Base-by-base conservation (phyloP, 441 rosid genomes). In the Brassica balearica region DNA sequence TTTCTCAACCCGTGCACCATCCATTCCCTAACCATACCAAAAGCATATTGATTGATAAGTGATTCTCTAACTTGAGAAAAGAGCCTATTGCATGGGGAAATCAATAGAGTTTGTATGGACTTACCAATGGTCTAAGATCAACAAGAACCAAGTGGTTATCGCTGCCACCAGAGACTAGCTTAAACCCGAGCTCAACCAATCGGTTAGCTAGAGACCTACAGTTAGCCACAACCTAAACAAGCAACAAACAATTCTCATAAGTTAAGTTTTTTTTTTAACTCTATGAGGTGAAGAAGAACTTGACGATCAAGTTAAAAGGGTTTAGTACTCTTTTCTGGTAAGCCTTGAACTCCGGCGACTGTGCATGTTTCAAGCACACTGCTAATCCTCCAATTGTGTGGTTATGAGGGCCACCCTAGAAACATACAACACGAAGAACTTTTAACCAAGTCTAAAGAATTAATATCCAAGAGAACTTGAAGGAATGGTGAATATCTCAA, bases 111-210 rank as follows among this genome's bases (percentile, higher is more conserved):
- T 76, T 65, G 46, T 17, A 70, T 68, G 36, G 62, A 82, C 91
- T 87, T 79, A 95, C 97, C 82, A 89, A 15, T 61, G 97, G 93
- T 83, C 97, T 88, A 73, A 92, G 83, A 84, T 95, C 99, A 12
- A 92, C 93, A 22, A 95, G 96, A 80, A 92, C 97, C 58, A 95
- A 89, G 76, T 95, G 97, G 69, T 93, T 95, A 67, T 95, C 96
- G 3, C 88, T 95, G 72, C 97, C 99, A 25, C 97, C 97, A 69
- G 99, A 95, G 72, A 95, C 99, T 65, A 95, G 73, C 69, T 84
- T 80, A 82, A 90, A 92, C 22, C 97, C 97, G 38, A 89, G 84
- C 80, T 89, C 97, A 75, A 82, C 81, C 84, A 95, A 77, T 61
- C 87, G 88, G 72, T 74, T 78, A 23, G 97, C 97, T 78, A 92